Evolutionary conservation across 805 yeast genomes (phyloP), one percentile per base, ranked within the genome.

Genomic region (Candida awuae): DNA sequence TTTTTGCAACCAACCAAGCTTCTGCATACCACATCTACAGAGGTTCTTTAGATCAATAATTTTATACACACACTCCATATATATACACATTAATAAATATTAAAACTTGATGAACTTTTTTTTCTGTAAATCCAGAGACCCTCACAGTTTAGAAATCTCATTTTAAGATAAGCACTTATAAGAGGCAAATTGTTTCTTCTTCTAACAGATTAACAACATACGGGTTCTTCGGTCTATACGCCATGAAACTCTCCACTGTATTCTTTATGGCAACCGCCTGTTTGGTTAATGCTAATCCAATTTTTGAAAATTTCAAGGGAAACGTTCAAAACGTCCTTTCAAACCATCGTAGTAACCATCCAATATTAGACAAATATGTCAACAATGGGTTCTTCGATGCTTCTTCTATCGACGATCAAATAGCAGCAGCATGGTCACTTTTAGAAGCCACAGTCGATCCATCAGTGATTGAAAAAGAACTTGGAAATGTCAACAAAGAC

Each of bases 1-100:
- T 90, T 10, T 84, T 87, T 65, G 84, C 95, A 14, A 72, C 78
- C 33, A 80, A 83, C 65, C 97, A 88, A 67, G 95, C 94, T 4
- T 71, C 84, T 43, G 77, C 94, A 7, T 63, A 68, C 49, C 84
- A 80, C 54, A 59, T 80, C 26, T 67, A 78, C 66, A 51, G 59
- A 41, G 62, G 60, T 12, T 18, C 46, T 10, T 31, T 48, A n/a
- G 47, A 46, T 17, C 32, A 40, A 15, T 34, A 37, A 26, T 15
- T 20, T 3, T 13, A 10, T 5, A 13, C 8, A 25, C n/a, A 6
- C 12, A 15, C 13, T 23, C n/a, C 19, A 25, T n/a, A n/a, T n/a
- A n/a, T n/a, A n/a, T n/a, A n/a, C n/a, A n/a, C n/a, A n/a, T n/a
- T n/a, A n/a, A n/a, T n/a, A n/a, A n/a, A n/a, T n/a, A n/a, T n/a